These are phyloP conservation scores for Flaveria ramosissima DNA, from an alignment of 129 eudicot genomes.

Conservation along the genomic window DNA sequence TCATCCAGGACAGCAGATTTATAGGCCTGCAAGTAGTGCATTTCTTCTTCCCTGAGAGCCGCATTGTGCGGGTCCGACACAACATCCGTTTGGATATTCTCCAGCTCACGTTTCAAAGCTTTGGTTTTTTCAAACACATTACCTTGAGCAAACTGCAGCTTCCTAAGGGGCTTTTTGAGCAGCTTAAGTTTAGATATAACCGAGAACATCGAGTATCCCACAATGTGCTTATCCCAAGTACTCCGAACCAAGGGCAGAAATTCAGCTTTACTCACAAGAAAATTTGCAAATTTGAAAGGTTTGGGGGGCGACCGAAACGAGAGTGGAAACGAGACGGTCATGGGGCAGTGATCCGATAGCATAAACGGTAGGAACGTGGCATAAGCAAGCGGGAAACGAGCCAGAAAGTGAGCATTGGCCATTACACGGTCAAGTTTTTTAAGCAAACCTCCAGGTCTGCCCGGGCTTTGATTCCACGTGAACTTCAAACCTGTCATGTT, in stretches of 20 bases:
- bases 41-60: background rate
- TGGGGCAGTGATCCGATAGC: background rate
- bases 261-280: background rate
- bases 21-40: background rate
- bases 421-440: background rate
- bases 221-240: fast-evolving
- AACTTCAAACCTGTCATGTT: background rate
- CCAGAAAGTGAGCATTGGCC: background rate
- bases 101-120: background rate
- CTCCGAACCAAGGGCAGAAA: background rate
- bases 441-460: background rate
- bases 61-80: background rate
- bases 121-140: fast-evolving
- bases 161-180: background rate
- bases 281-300: background rate
- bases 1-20: background rate
- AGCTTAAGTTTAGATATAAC: background rate
- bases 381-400: background rate
- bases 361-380: background rate
- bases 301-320: background rate
- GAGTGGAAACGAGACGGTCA: background rate
- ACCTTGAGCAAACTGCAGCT: background rate
- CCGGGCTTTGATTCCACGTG: background rate
- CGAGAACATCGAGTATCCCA: background rate
- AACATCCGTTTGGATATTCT: background rate